Evolutionary conservation across 2,329 filamentous ascomycete genomes (phyloP).

Genomic region (Colletotrichum simmondsii): DNA sequence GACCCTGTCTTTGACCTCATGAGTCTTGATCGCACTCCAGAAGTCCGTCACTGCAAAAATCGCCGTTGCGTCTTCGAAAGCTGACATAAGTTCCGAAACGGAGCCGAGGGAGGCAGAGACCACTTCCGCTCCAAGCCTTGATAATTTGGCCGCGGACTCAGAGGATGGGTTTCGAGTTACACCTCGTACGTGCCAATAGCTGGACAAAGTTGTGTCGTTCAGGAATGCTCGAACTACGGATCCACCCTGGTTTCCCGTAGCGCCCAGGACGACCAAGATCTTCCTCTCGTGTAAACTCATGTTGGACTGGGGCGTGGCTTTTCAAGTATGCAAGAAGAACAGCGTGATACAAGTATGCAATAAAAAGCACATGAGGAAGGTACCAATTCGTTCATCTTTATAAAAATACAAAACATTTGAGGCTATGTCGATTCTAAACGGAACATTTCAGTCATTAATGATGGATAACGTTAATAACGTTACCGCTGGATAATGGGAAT

Average conservation of each 20-base stretch:
- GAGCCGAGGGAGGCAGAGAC: conserved; percentile 57
- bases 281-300: background rate
- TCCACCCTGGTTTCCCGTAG: conserved; percentile 14
- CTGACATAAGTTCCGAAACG: conserved; percentile 47
- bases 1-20: conserved; percentile 44
- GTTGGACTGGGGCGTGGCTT: background rate
- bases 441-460: no score
- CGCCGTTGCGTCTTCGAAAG: conserved; percentile 56
- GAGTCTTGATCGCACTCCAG: conserved; percentile 60
- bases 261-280: conserved; percentile 8
- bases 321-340: background rate
- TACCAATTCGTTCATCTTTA: no score
- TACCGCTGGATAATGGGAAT: background rate
- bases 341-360: background rate
- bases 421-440: no score
- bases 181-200: conserved; percentile 47
- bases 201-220: background rate
- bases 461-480: background rate
- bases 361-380: background rate
- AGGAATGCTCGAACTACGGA: conserved; percentile 9
- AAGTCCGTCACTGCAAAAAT: conserved; percentile 68
- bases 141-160: conserved; percentile 50
- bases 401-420: no score
- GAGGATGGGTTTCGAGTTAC: conserved; percentile 58
- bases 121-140: conserved; percentile 52